A percentile compares a stretch with the other conserved stretches of the same genome.
Evolutionary conservation across 2,329 filamentous ascomycete species (phyloP).

Genomic region (Hymenoscyphus repandus): DNA sequence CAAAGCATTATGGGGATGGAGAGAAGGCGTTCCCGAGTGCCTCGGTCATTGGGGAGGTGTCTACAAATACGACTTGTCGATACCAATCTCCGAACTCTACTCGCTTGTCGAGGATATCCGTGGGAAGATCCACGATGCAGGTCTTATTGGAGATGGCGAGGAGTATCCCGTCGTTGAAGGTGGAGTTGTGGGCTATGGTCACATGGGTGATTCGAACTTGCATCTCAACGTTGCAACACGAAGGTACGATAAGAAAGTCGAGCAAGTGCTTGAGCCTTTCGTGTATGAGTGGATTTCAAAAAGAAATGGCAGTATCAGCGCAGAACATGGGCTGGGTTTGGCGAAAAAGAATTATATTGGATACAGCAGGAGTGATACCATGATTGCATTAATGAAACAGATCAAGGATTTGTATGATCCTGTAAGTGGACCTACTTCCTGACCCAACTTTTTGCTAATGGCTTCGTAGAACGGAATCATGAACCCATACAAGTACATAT

Average conservation of each 20-base stretch:
- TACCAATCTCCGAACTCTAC: slow-evolving; percentile 84
- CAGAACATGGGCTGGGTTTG: slow-evolving; percentile 89
- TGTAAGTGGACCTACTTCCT: slow-evolving; percentile 48
- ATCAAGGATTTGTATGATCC: slow-evolving; percentile 93
- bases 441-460: slow-evolving; percentile 19
- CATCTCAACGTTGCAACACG: slow-evolving; percentile 86
- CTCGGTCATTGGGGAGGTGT: slow-evolving; percentile 88
- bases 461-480: slow-evolving; percentile 80
- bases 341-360: slow-evolving; percentile 95
- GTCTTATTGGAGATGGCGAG: slow-evolving; percentile 71
- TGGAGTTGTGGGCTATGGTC: slow-evolving; percentile 84
- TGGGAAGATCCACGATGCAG: slow-evolving; percentile 64
- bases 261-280: slow-evolving; percentile 84
- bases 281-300: slow-evolving; percentile 96
- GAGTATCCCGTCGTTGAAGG: slow-evolving; percentile 69
- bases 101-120: slow-evolving; percentile 80
- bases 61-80: slow-evolving; percentile 98
- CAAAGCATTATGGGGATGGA: slow-evolving; percentile 80
- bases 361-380: slow-evolving; percentile 84
- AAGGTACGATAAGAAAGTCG: slow-evolving; percentile 80
- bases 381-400: slow-evolving; percentile 88
- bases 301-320: slow-evolving; percentile 87
- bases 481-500: slow-evolving; percentile 98
- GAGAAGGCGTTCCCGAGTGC: slow-evolving; percentile 87
- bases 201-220: slow-evolving; percentile 96